Evolutionary conservation across 495 filamentous ascomycete species (phyloP), one percentile per base, ranked within the genome.

Genomic region (Lepidopterella palustris): DNA sequence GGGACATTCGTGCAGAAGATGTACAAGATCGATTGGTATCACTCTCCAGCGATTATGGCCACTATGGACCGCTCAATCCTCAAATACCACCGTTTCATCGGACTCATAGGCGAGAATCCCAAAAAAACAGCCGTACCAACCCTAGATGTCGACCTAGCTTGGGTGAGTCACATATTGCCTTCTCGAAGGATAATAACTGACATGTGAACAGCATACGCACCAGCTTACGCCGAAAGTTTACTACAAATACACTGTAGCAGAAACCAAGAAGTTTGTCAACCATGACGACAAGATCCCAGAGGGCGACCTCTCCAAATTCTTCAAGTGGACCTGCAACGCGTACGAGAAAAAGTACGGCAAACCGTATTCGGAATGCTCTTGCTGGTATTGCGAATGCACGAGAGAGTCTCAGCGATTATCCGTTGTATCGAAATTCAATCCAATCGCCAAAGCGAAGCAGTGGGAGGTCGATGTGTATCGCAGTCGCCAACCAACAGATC

Each of bases 311-410:
- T 82, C 79, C 49, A 73, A 73, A 13, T 77, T 78, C 42, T 92
- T 95, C 62, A 82, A 83, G 67, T 89, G 86, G 84, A 96, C 91
- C 0, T 81, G 76, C 69, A 85, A 83, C 64, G 72, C 67, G 10
- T 95, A 90, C 70, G 78, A 85, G 63, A 81, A 84, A 31, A 75
- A 72, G 18, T 84, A 77, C 64, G 74, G 76, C 6, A 79, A 86
- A 58, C 79, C 87, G 25, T 95, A 93, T 71, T 86, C 80, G 27
- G 86, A 89, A 71, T 95, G 90, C 68, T 90, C 84, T 3, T 96
- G 90, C 73, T 95, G 90, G 89, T 92, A 90, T 69, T 96, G 90
- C 74, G 89, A 93, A 67, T 82, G 85, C 21, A 82, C 87, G 60
- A 84, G 90, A 11, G 80, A 82, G 32, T 71, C 80, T 9, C 82